Conservation (phyloP, 2,329 filamentous ascomycete genomes). For the Talaromyces albobiverticillius region DNA sequence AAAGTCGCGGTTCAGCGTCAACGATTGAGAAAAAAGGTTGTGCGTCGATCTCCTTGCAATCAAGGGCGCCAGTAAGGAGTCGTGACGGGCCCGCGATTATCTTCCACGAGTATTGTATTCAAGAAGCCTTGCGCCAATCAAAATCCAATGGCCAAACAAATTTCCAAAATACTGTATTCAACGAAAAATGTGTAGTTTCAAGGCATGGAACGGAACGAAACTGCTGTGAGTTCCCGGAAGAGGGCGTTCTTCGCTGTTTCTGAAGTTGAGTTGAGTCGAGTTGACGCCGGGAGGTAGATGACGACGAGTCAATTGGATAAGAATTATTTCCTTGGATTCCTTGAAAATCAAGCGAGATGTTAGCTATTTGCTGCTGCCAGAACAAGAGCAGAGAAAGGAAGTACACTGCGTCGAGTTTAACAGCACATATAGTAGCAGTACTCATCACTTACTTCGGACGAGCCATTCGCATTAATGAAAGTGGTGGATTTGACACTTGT, state of each 20-base stretch:
- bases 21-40: not conserved
- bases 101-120: not conserved
- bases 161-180: too few relatives aligned
- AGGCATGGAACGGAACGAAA: too few relatives aligned
- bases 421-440: too few relatives aligned
- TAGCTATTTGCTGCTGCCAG: not conserved
- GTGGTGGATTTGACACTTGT: not conserved
- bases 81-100: not conserved
- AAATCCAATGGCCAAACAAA: too few relatives aligned
- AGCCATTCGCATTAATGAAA: conserved; percentile 2
- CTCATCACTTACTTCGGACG: not conserved
- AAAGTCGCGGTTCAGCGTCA: not conserved
- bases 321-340: not conserved
- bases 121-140: not conserved
- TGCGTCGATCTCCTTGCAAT: conserved; percentile 12
- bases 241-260: too few relatives aligned
- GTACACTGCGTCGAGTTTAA: too few relatives aligned
- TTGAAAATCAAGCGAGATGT: not conserved
- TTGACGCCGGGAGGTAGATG: not conserved
- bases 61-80: conserved; percentile 17
- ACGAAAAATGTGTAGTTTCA: too few relatives aligned
- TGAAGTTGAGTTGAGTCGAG: too few relatives aligned
- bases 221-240: too few relatives aligned
- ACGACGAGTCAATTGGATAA: not conserved
- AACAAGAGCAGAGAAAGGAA: not conserved